A percentile compares a stretch with the other conserved stretches of the same genome.
Evolutionary conservation across 2,329 filamentous ascomycete genomes (phyloP).

Genomic region (Cercospora brassicicola): DNA sequence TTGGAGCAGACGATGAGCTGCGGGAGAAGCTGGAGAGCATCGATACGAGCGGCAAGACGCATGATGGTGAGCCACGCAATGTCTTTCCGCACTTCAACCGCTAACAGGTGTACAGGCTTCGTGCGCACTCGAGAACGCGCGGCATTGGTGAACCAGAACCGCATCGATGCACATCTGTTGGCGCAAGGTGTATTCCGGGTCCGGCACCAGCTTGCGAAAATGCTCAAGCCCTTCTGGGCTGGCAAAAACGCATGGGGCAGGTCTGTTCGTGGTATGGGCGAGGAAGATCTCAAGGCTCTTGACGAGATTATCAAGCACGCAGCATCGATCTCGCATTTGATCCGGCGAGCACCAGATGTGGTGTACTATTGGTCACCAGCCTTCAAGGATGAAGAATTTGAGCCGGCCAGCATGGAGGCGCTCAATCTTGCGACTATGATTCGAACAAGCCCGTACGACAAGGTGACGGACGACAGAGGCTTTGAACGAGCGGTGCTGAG

Average conservation of each 20-base stretch:
- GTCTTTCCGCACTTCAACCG: not conserved
- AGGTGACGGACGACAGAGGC: conserved; percentile 18
- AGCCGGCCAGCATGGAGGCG: conserved; percentile 34
- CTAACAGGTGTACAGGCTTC: conserved; percentile 31
- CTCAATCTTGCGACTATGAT: conserved; percentile 33
- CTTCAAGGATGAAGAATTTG: conserved; percentile 39
- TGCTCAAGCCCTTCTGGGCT: conserved; percentile 25
- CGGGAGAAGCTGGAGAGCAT: conserved; percentile 39
- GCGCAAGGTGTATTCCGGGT: not conserved
- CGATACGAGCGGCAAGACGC: conserved; percentile 41
- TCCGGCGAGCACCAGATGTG: conserved; percentile 28
- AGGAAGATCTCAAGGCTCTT: not conserved
- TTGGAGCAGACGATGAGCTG: conserved; percentile 28
- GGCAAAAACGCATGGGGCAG: not conserved
- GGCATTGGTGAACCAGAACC: conserved; percentile 8
- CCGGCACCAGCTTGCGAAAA: conserved; percentile 16
- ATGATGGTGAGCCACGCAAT: conserved; percentile 40
- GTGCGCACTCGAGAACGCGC: conserved; percentile 30
- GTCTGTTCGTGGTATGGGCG: not conserved
- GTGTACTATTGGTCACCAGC: conserved; percentile 36
- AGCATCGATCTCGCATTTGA: conserved; percentile 24
- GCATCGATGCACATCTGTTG: not conserved
- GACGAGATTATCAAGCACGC: conserved; percentile 27
- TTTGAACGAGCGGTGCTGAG: conserved; percentile 25
- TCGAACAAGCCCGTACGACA: conserved; percentile 28